Conservation (phyloP, 2,329 filamentous ascomycete species). For the Seiridium cupressi region DNA sequence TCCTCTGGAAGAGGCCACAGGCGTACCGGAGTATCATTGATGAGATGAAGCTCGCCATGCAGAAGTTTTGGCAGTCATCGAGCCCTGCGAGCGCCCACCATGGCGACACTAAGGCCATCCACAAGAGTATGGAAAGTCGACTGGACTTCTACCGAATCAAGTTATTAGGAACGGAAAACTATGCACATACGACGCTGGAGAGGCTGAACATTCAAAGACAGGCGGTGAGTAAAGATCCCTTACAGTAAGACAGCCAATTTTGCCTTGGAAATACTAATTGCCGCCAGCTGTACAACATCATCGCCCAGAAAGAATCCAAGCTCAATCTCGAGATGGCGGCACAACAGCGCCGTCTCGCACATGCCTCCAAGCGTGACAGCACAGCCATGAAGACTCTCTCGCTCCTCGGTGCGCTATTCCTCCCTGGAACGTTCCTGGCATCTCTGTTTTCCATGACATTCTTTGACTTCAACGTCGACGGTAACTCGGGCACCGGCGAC, state of each 20-base stretch:
- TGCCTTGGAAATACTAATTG: neutral
- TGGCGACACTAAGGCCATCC: slow-evolving; percentile 30
- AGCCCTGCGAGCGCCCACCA: neutral
- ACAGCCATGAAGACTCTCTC: slow-evolving; percentile 66
- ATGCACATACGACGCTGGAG: slow-evolving; percentile 61
- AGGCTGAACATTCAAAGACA: slow-evolving; percentile 60
- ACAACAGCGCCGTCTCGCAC: slow-evolving; percentile 57
- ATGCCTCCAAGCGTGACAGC: slow-evolving; percentile 60
- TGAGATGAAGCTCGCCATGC: slow-evolving; percentile 48
- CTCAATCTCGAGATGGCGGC: slow-evolving; percentile 63
- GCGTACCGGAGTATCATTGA: slow-evolving; percentile 55
- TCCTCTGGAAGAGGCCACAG: slow-evolving; percentile 62
- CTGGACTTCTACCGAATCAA: slow-evolving; percentile 62
- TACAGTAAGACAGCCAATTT: neutral
- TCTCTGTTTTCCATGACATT: slow-evolving; percentile 67
- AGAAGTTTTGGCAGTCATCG: slow-evolving; percentile 32
- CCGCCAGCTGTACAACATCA: slow-evolving; percentile 61
- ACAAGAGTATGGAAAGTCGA: slow-evolving; percentile 50
- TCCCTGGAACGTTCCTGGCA: slow-evolving; percentile 61
- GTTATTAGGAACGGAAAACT: slow-evolving; percentile 60
- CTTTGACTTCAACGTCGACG: slow-evolving; percentile 55
- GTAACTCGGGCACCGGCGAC: slow-evolving; percentile 29
- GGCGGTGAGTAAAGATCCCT: slow-evolving; percentile 42
- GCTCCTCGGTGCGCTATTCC: slow-evolving; percentile 60
- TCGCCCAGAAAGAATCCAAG: slow-evolving; percentile 63